phyloP scores from a whole-genome alignment of 306 rosid genomes.

The Potentilla sterilis region DNA sequence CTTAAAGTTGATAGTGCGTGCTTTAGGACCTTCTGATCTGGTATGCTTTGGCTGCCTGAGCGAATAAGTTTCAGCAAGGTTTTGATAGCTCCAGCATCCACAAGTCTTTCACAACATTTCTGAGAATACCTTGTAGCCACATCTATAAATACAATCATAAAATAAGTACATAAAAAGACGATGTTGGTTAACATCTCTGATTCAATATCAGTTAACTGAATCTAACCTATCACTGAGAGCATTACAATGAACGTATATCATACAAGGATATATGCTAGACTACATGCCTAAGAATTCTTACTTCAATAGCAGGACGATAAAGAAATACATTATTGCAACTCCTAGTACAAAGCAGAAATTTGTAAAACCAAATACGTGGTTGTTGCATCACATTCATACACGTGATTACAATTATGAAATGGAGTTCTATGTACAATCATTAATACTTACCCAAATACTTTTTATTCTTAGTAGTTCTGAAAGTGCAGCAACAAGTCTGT shows the following conservation, averaged over 20 bases:
- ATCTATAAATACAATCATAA: constrained; percentile 39
- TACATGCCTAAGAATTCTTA: background rate
- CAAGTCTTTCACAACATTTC: constrained; percentile 90
- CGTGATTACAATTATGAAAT: background rate
- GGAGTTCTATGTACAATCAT: background rate
- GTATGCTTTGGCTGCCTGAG: constrained; percentile 83
- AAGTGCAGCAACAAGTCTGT: constrained; percentile 58
- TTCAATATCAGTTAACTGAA: background rate
- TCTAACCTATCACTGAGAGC: background rate
- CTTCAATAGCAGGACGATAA: background rate
- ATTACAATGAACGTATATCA: too few species aligned
- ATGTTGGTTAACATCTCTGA: background rate
- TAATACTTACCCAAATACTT: constrained; percentile 64
- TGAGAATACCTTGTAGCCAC: constrained; percentile 80
- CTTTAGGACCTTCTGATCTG: constrained; percentile 73
- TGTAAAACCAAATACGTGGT: background rate
- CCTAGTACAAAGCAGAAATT: background rate
- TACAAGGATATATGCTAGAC: background rate
- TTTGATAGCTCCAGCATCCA: constrained; percentile 70
- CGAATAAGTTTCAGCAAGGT: constrained; percentile 66
- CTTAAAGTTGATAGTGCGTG: constrained; percentile 79
- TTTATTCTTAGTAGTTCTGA: constrained; percentile 50
- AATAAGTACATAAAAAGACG: background rate
- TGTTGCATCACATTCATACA: background rate
- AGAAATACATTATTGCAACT: background rate